Base-by-base conservation (phyloP, 1,284 basidiomycete species). In the Boletus sp. region DNA sequence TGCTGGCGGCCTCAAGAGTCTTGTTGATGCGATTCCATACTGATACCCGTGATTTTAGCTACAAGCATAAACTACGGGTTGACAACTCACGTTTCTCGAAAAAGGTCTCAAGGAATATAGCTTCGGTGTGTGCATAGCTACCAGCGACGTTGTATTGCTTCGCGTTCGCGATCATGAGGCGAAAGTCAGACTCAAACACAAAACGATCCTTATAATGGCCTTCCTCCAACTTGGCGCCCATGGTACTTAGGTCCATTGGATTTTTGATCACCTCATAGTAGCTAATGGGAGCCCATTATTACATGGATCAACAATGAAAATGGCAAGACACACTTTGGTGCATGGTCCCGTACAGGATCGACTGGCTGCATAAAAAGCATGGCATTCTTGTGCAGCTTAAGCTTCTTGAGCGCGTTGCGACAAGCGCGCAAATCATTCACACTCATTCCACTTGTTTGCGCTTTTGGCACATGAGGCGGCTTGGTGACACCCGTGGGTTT, bases 161-260 rank as follows among this genome's bases (percentile, higher is more conserved):
- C 33, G 94, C 92, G 62, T 99, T 99, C 41, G 73, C 65, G 50
- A 94, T 80, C 79, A 99, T 91, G 41, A 97, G 78, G 49, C 80
- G 82, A 65, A 99, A 89, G 66, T 99, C 95, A 16, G 77, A 74
- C 58, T 88, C 84, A 64, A 98, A 95, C 17, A 78, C 86, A 61
- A 86, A 82, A 19, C 94, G 84, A 59, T 90, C 81, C 52, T 82
- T 78, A 72, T 98, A 99, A 44, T 94, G 80, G 0, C 93, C 93
- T 51, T 79, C 82, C 59, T 92, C 85, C 20, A 99, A 72, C 68
- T 96, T 98, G 46, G 88, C 88, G 17, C 77, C 75, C 72, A 96
- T 90, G 0, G 93, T 94, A 41, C 84, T 84, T 12, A 99, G 74
- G 65, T 99, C 95, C 91, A 99, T 98, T 0, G 96, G 95, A 13